These are phyloP conservation scores for Epichloe glyceriae DNA, from an alignment of 2,329 filamentous ascomycete genomes.

Conservation along the genomic window DNA sequence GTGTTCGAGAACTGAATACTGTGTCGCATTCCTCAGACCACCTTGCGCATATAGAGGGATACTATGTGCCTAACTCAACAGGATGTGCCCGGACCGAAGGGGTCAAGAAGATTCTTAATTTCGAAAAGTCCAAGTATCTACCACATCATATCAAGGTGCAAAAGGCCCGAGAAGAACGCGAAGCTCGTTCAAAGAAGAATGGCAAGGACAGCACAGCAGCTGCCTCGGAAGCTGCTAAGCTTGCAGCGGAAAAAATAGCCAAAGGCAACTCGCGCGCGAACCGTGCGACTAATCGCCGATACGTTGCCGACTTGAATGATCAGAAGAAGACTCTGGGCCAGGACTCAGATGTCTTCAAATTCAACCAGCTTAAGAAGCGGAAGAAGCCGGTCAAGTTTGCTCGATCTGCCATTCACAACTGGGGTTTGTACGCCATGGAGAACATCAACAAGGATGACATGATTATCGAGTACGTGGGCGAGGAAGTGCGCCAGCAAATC, in stretches of 20 bases:
- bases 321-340: constrained; percentile 76
- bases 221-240: constrained; percentile 57
- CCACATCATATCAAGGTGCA: constrained; percentile 96
- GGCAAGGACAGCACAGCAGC: constrained; percentile 52
- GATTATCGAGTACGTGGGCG: constrained; percentile 99
- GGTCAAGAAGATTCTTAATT: constrained; percentile 88
- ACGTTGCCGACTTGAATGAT: constrained; percentile 88
- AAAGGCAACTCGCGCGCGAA: constrained; percentile 89
- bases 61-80: constrained; percentile 74
- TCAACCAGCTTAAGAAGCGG: constrained; percentile 98
- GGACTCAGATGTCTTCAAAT: constrained; percentile 84
- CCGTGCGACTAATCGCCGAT: constrained; percentile 87
- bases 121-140: constrained; percentile 95
- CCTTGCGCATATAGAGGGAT: constrained; percentile 41
- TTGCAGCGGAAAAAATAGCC: constrained; percentile 67
- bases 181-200: constrained; percentile 56
- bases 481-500: constrained; percentile 92
- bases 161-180: constrained; percentile 80
- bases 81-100: constrained; percentile 87
- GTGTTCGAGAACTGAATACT: constrained; percentile 42
- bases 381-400: constrained; percentile 99
- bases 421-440: constrained; percentile 95
- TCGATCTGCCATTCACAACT: constrained; percentile 94
- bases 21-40: constrained; percentile 13
- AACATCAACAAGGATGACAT: constrained; percentile 96